Conservation (phyloP, 2,329 filamentous ascomycete genomes). For the Fusarium keratoplasticum region DNA sequence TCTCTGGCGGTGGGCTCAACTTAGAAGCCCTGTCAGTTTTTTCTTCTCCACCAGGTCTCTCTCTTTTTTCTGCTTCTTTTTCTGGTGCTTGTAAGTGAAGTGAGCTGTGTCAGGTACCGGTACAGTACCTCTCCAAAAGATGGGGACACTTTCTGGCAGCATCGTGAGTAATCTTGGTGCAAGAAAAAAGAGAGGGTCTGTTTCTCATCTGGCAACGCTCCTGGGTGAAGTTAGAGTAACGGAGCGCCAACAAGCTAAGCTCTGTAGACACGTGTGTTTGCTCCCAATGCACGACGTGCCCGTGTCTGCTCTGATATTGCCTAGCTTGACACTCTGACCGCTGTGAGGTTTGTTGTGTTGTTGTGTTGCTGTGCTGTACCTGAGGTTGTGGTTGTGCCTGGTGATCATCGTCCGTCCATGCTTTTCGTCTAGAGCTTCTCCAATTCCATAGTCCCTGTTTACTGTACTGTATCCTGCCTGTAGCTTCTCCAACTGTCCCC, state of each 20-base stretch:
- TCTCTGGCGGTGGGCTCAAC: conserved; percentile 21
- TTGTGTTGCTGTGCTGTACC: neutral
- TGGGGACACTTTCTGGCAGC: conserved; percentile 19
- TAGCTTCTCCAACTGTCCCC: conserved; percentile 27
- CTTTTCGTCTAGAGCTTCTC: conserved; percentile 23
- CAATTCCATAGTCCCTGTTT: conserved; percentile 10
- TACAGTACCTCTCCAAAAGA: conserved; percentile 9
- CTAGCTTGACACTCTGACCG: neutral
- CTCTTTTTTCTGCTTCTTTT: neutral
- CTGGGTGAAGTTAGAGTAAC: conserved; percentile 25
- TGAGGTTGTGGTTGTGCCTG: neutral
- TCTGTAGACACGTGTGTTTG: neutral
- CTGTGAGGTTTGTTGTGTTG: neutral
- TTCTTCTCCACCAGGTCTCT: conserved; percentile 14
- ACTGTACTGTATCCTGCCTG: neutral
- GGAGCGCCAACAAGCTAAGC: neutral
- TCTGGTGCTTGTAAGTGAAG: conserved; percentile 28
- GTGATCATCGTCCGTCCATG: conserved; percentile 20
- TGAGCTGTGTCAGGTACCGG: conserved; percentile 28
- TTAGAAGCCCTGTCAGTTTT: conserved; percentile 14
- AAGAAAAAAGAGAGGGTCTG: conserved; percentile 31
- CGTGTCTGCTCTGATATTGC: conserved; percentile 4
- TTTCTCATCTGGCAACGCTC: conserved; percentile 27
- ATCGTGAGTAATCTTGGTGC: conserved; percentile 33
- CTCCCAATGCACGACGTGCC: conserved; percentile 19